These are phyloP conservation scores for Jimgerdemannia flammicorona DNA, from an alignment of 192 early-diverging fungal genomes.

Conservation along the genomic window DNA sequence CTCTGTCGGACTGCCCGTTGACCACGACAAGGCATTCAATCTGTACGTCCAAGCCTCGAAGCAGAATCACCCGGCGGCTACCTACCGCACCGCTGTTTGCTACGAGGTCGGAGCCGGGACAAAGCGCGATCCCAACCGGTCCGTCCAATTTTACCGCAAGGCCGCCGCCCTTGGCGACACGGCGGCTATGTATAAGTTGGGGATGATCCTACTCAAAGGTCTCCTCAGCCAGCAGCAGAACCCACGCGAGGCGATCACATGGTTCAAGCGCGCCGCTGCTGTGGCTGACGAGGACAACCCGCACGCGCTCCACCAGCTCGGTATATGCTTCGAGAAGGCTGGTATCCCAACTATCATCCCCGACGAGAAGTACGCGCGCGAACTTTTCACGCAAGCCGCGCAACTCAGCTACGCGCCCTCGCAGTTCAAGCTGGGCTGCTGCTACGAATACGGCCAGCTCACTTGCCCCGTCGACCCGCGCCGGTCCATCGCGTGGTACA, in stretches of 20 bases:
- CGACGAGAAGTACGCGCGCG: conserved; percentile 86
- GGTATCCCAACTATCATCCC: conserved; percentile 67
- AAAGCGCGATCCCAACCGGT: conserved; percentile 72
- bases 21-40: conserved; percentile 87
- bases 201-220: conserved; percentile 88
- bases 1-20: conserved; percentile 67
- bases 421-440: conserved; percentile 88
- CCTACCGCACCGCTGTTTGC: conserved; percentile 93
- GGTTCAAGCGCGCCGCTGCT: conserved; percentile 90
- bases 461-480: conserved; percentile 82
- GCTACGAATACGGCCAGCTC: conserved; percentile 93
- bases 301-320: conserved; percentile 92
- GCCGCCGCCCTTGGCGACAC: conserved; percentile 87
- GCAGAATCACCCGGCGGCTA: conserved; percentile 85
- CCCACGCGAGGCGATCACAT: conserved; percentile 89
- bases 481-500: conserved; percentile 95
- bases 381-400: conserved; percentile 89
- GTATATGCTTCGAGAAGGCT: conserved; percentile 74
- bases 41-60: conserved; percentile 92
- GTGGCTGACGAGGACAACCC: conserved; percentile 89
- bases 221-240: conserved; percentile 67
- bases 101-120: conserved; percentile 92
- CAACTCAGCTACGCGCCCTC: conserved; percentile 91
- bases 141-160: conserved; percentile 91
- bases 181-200: conserved; percentile 97